Evolutionary conservation across 148 eudicot species (phyloP).

Genomic region (Diospyros lotus): DNA sequence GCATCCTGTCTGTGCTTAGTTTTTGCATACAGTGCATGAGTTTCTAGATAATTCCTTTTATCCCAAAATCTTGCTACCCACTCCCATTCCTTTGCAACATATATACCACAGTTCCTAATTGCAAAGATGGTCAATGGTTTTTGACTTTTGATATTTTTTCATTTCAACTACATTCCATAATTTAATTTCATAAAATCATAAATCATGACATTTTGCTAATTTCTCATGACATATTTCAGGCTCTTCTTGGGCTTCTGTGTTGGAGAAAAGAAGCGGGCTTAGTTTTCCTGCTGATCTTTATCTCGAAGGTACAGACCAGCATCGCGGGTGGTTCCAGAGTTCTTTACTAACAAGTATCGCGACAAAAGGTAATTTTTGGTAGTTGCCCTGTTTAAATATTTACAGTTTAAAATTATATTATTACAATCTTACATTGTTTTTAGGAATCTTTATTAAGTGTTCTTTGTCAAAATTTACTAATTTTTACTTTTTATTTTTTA

Average conservation of each 20-base stretch:
- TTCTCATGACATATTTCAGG: conserved; percentile 32
- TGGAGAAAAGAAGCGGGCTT: conserved; percentile 65
- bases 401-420: not conserved
- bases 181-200: not conserved
- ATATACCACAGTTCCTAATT: not conserved
- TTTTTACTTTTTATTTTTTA: too few relatives aligned
- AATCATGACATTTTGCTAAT: not conserved
- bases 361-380: conserved; percentile 49
- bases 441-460: not conserved
- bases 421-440: not conserved
- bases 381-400: not conserved
- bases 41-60: not conserved
- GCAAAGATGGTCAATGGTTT: not conserved
- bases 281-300: conserved; percentile 88
- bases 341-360: conserved; percentile 92
- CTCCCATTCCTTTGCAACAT: not conserved
- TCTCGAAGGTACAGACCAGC: conserved; percentile 98
- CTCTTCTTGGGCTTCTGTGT: conserved; percentile 97
- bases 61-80: not conserved
- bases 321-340: conserved; percentile 99
- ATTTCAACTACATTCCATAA: not conserved
- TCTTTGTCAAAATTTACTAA: not conserved
- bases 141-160: not conserved
- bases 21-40: not conserved
- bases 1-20: too few relatives aligned